Percentiles rank a stretch among this genome's conserved stretches.
phyloP scores from a whole-genome alignment of 495 filamentous ascomycete species.

The Lepidopterella palustris region DNA sequence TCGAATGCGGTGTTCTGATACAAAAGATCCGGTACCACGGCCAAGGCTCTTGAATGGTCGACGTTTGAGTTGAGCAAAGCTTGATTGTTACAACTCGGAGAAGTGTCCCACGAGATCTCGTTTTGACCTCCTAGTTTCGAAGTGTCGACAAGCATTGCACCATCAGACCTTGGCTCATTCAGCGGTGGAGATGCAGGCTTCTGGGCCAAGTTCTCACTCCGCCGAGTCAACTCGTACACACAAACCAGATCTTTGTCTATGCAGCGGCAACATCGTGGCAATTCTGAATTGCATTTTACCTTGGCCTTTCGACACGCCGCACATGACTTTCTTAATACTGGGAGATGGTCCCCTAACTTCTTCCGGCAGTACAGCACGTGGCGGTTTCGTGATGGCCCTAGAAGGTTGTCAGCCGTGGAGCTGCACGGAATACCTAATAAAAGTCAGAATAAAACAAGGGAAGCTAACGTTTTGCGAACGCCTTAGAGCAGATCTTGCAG shows the following conservation, averaged over 20 bases:
- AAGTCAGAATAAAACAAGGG: not conserved
- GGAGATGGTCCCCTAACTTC: slow-evolving; percentile 1
- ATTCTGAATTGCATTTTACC: slow-evolving; percentile 1
- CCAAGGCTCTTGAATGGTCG: not conserved
- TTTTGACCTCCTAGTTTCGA: not conserved
- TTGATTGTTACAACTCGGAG: not conserved
- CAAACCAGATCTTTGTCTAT: not conserved
- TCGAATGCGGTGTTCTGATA: not conserved
- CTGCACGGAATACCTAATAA: not conserved
- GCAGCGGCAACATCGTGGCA: slow-evolving; percentile 1
- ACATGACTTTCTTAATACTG: not conserved
- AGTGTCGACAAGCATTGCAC: not conserved
- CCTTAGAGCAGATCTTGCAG: slow-evolving; percentile 4
- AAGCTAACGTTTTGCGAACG: slow-evolving; percentile 3
- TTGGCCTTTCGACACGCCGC: slow-evolving; percentile 1
- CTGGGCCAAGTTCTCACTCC: not conserved
- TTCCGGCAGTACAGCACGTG: slow-evolving; percentile 2
- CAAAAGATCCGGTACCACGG: not conserved
- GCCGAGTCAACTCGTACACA: slow-evolving; percentile 3
- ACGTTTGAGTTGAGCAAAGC: not conserved
- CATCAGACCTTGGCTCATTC: not conserved
- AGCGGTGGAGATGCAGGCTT: not conserved
- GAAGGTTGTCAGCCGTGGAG: not conserved
- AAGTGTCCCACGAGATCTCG: not conserved
- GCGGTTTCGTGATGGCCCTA: slow-evolving; percentile 1